A percentile compares a stretch with the other conserved stretches of the same genome.
phyloP scores from a whole-genome alignment of 2,329 filamentous ascomycete genomes.

The Fusarium multiceps region DNA sequence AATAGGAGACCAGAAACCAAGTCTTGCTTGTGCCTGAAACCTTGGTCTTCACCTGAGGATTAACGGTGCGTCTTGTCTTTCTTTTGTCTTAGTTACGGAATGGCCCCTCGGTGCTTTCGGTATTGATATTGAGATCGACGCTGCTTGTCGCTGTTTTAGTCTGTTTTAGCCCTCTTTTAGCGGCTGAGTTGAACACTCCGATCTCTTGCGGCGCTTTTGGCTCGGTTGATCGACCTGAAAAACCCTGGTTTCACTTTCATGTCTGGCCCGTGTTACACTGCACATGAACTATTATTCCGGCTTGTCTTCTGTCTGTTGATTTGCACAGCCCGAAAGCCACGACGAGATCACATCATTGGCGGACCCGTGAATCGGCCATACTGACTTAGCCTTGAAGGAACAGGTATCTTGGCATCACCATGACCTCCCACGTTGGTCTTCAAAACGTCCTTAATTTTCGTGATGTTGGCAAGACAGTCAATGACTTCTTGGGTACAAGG shows the following conservation, averaged over 20 bases:
- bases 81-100: conserved; percentile 22
- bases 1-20: not conserved
- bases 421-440: conserved; percentile 36
- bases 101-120: conserved; percentile 27
- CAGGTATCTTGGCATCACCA: conserved; percentile 23
- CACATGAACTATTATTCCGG: conserved; percentile 15
- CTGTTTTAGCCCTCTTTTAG: conserved; percentile 18
- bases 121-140: conserved; percentile 36
- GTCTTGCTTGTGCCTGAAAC: conserved; percentile 22
- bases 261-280: not conserved
- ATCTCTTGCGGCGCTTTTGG: conserved; percentile 28
- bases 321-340: conserved; percentile 6
- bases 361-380: not conserved
- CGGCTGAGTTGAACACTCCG: conserved; percentile 21
- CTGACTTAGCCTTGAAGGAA: not conserved
- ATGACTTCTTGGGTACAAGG: conserved; percentile 66
- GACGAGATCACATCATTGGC: not conserved
- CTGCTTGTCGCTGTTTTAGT: conserved; percentile 24
- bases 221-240: conserved; percentile 29
- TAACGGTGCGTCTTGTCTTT: conserved; percentile 15
- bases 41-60: conserved; percentile 20
- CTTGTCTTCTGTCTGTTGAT: not conserved
- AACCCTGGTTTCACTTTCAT: conserved; percentile 24
- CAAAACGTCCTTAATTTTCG: conserved; percentile 75
- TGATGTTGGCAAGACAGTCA: conserved; percentile 77